Base-by-base conservation (phyloP, 106 monocot species). In the Dactylorhiza incarnata region DNA sequence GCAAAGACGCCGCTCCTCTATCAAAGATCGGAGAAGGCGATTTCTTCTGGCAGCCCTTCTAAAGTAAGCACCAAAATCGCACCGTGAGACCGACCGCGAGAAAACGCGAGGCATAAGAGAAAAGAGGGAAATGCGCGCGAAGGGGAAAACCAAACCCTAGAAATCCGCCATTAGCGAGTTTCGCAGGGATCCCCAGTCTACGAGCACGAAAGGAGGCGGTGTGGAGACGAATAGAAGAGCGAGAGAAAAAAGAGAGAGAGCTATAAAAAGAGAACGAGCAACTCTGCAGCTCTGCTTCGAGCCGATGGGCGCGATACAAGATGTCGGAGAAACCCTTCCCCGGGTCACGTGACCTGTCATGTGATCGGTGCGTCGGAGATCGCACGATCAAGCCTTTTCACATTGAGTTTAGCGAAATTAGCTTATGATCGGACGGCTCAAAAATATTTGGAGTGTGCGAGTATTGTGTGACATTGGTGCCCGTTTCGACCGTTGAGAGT, bases 141-240 rank as follows among this genome's bases (percentile, higher is more conserved):
- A 61, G 47, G 3, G 52, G 45, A 54, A 77, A 47, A 61, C 82
- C 72, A 51, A 72, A 82, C 73, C 63, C 72, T 61, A 72, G 37
- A 49, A 77, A 51, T 52, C 24, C 6, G 12, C 63, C 72, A 73
- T 73, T 65, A 51, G 16, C 48, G 19, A 72, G 72, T 49, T 49
- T 23, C 48, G 16, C 48, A 72, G 49, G 23, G 23, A 49, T 20
- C 6, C 59, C 6, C 49, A 45, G 45, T 45, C 45, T 23, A 10
- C 6, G 7, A 46, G 69, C 17, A 45, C 45, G n/a, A 69, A 46
- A 46, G 15, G 16, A 69, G 29, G 23, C 2, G 72, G 72, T 10
- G 19, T 45, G 14, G 49, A 49, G 23, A 72, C 59, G 46, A 12
- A 44, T 5, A 49, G 49, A 11, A 48, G 49, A 49, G 49, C 45